These are phyloP conservation scores for Lunularia cruciata DNA, from an alignment of 225 moss, liverwort and hornwort genomes.

Conservation along the genomic window DNA sequence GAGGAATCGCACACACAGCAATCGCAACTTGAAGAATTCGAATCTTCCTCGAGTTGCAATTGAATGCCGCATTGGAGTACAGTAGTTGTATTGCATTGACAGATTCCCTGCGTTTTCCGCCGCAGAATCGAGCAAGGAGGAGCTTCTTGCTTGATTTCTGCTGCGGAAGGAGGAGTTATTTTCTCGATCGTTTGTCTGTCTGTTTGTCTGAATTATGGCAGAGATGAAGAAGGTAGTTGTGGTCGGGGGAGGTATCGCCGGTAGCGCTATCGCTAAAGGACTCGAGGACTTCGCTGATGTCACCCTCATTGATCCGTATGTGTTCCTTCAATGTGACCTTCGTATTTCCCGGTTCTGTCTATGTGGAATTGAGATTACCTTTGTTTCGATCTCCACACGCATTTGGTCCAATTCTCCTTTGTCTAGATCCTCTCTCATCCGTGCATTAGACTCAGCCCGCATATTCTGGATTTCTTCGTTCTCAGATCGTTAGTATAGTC, in stretches of 20 bases:
- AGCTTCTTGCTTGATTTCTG: neutral
- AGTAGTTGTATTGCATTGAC: neutral
- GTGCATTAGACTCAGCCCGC: too few relatives aligned
- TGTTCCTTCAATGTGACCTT: neutral
- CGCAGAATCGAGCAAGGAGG: neutral
- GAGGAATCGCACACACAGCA: neutral
- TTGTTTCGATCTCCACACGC: neutral
- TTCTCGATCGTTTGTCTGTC: neutral
- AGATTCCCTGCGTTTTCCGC: neutral
- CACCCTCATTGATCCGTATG: conserved; percentile 82
- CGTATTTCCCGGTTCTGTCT: neutral
- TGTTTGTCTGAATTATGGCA: conserved; percentile 5
- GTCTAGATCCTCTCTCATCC: too few relatives aligned
- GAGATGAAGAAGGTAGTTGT: conserved; percentile 62
- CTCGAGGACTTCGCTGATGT: conserved; percentile 60
- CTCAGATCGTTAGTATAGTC: too few relatives aligned
- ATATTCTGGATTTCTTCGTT: too few relatives aligned
- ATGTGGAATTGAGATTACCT: neutral
- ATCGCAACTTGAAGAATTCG: conserved; percentile 12
- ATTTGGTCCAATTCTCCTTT: too few relatives aligned
- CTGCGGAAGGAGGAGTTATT: too few relatives aligned
- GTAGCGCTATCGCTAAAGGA: conserved; percentile 51
- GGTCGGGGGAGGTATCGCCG: conserved; percentile 80
- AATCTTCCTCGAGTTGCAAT: conserved; percentile 16
- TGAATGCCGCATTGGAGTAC: neutral